phyloP scores from a whole-genome alignment of 2,329 filamentous ascomycete genomes.

The Aspergillus neotritici region DNA sequence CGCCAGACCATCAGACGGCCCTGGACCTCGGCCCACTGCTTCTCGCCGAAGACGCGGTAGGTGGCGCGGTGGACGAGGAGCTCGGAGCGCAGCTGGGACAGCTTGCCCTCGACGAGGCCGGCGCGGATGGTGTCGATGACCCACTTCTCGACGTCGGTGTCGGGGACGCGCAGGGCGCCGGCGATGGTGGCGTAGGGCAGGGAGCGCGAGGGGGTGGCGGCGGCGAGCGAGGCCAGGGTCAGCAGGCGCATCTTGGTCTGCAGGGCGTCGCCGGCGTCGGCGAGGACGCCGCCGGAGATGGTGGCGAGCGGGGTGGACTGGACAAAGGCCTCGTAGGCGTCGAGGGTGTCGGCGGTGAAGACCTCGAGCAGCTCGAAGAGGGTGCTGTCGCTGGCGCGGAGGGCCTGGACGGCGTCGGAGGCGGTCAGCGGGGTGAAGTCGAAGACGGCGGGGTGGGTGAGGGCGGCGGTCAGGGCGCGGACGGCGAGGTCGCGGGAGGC shows the following conservation, averaged over 20 bases:
- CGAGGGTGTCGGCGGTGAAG: conserved; percentile 87
- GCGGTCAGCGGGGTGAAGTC: conserved; percentile 68
- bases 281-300: conserved; percentile 80
- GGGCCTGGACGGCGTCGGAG: conserved; percentile 74
- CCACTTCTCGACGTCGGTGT: conserved; percentile 92
- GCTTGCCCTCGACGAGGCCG: conserved; percentile 90
- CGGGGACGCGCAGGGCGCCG: conserved; percentile 74
- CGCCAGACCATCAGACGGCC: conserved; percentile 89
- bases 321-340: conserved; percentile 93
- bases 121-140: conserved; percentile 97
- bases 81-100: conserved; percentile 84
- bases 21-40: conserved; percentile 95
- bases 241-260: conserved; percentile 95
- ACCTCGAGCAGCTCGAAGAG: conserved; percentile 92
- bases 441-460: conserved; percentile 60
- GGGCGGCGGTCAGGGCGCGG: conserved; percentile 61
- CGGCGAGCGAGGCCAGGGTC: conserved; percentile 84
- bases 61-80: conserved; percentile 95
- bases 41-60: conserved; percentile 94
- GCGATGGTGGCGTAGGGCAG: conserved; percentile 83
- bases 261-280: conserved; percentile 68
- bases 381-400: conserved; percentile 74
- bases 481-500: conserved; percentile 57
- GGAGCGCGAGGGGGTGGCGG: conserved; percentile 74
- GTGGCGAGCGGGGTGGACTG: conserved; percentile 48